A percentile compares a stretch with the other conserved stretches of the same genome.
phyloP scores from a whole-genome alignment of 2,329 filamentous ascomycete species.

The Fusarium setosum region DNA sequence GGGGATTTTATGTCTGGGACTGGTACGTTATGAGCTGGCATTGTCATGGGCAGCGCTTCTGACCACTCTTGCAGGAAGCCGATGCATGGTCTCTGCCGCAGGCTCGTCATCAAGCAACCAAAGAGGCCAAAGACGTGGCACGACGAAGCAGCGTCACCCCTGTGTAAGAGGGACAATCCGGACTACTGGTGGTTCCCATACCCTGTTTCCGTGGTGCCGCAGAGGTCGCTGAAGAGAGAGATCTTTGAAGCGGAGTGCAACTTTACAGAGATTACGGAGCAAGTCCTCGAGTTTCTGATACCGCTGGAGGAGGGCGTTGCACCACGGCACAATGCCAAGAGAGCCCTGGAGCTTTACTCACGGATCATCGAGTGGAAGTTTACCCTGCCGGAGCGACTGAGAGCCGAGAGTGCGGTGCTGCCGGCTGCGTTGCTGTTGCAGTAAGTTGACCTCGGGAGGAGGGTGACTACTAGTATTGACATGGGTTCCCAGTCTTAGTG shows the following conservation, averaged over 20 bases:
- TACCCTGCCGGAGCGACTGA: constrained; percentile 17
- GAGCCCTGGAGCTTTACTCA: constrained; percentile 15
- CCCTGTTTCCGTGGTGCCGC: constrained; percentile 11
- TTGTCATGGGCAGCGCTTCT: neutral
- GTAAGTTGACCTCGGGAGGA: neutral
- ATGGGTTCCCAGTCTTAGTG: neutral
- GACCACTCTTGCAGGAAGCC: constrained; percentile 17
- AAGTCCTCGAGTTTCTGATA: constrained; percentile 22
- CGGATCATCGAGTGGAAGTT: constrained; percentile 25
- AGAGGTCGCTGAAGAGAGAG: constrained; percentile 15
- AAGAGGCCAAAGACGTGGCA: constrained; percentile 14
- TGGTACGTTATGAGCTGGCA: constrained; percentile 3
- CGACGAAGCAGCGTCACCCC: neutral
- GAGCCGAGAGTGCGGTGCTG: constrained; percentile 19
- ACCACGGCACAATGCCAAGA: neutral
- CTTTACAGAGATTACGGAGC: constrained; percentile 23
- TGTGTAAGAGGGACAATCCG: constrained; percentile 8
- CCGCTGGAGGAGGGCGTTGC: constrained; percentile 8
- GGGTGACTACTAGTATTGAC: neutral
- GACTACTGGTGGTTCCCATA: constrained; percentile 33
- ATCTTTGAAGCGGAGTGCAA: constrained; percentile 25
- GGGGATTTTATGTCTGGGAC: constrained; percentile 32
- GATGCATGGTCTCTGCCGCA: constrained; percentile 26
- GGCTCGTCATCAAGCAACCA: constrained; percentile 10
- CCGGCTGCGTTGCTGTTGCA: constrained; percentile 20